Evolutionary conservation across 257 asterid species (phyloP).

Genomic region (Schizonepeta tenuifolia): DNA sequence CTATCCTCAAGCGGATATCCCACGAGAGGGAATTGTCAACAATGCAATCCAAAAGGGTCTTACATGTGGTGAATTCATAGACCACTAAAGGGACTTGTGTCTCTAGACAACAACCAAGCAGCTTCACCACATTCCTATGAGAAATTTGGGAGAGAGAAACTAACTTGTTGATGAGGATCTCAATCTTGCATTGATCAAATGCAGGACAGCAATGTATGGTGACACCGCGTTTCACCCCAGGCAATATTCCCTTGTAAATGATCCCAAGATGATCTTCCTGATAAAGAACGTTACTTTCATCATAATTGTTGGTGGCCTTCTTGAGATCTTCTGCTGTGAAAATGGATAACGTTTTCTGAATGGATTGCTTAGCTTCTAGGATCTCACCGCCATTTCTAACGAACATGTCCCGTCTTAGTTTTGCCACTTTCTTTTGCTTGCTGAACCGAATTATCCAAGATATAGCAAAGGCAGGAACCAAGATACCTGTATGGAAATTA

Average conservation of each 20-base stretch:
- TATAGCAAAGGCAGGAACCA: conserved; percentile 30
- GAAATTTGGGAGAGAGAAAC: conserved; percentile 26
- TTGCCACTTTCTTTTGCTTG: conserved; percentile 31
- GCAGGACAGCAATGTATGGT: conserved; percentile 15
- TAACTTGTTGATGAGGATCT: conserved; percentile 28
- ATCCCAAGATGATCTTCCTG: conserved; percentile 6
- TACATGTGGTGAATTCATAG: conserved; percentile 15
- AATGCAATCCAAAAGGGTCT: conserved; percentile 33
- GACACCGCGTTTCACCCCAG: not conserved
- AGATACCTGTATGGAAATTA: conserved; percentile 29
- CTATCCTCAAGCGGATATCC: conserved; percentile 35
- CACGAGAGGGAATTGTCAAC: conserved; percentile 31
- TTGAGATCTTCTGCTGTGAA: conserved; percentile 40
- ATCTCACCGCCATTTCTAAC: conserved; percentile 35
- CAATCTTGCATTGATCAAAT: conserved; percentile 8
- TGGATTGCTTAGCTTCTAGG: conserved; percentile 13
- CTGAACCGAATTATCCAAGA: conserved; percentile 36
- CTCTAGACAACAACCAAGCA: conserved; percentile 43
- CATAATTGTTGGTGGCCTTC: conserved; percentile 37
- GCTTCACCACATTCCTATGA: conserved; percentile 39
- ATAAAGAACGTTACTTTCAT: conserved; percentile 5
- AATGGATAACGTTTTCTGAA: not conserved
- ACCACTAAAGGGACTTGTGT: conserved; percentile 34
- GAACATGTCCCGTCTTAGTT: conserved; percentile 29
- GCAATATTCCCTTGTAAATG: conserved; percentile 28